Conservation (phyloP, 345 rosid genomes). For the Populus euphratica region DNA sequence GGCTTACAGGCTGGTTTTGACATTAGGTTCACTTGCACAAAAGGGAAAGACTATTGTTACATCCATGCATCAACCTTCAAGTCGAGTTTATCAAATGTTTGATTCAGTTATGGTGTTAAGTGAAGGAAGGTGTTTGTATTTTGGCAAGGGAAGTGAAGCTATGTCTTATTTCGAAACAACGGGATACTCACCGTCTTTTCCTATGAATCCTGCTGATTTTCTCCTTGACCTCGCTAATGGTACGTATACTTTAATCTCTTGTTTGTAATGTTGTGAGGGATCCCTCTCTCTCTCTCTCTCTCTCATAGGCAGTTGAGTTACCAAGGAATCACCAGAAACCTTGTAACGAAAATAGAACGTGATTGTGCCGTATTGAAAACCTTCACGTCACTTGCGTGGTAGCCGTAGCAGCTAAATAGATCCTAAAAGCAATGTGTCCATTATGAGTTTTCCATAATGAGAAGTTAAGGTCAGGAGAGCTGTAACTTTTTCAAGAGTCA, state of each 20-base stretch:
- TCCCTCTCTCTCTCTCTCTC: background rate
- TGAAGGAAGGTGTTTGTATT: constrained; percentile 72
- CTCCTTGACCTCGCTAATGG: constrained; percentile 98
- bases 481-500: background rate
- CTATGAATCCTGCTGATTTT: constrained; percentile 96
- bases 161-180: constrained; percentile 63
- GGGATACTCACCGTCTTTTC: constrained; percentile 85
- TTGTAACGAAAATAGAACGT: background rate
- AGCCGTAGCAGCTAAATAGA: background rate
- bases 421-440: background rate
- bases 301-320: background rate
- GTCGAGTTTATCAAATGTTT: constrained; percentile 78
- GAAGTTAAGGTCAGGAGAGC: background rate
- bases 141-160: constrained; percentile 71
- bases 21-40: constrained; percentile 54
- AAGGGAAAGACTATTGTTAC: constrained; percentile 71
- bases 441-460: background rate
- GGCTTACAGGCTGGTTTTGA: constrained; percentile 67
- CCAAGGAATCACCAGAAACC: background rate
- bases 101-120: constrained; percentile 70
- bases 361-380: background rate
- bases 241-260: constrained; percentile 38
- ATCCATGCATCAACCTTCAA: constrained; percentile 92
- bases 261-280: background rate
- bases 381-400: background rate